phyloP scores from a whole-genome alignment of 2,329 filamentous ascomycete species.

The Helicocarpus griseus region DNA sequence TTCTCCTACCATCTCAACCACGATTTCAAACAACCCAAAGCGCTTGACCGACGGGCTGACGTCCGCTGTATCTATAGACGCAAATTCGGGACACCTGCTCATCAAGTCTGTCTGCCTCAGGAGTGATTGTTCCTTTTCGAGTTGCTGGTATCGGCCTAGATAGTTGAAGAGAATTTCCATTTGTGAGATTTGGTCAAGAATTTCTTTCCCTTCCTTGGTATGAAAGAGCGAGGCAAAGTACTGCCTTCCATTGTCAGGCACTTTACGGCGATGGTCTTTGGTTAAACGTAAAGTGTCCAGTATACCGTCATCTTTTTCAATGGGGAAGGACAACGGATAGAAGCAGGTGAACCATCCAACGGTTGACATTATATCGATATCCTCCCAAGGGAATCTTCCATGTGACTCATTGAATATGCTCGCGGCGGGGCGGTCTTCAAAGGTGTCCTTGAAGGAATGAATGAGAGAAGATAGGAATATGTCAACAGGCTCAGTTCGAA shows the following conservation, averaged over 20 bases:
- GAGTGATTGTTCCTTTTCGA: constrained; percentile 35
- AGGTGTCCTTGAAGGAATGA: constrained; percentile 36
- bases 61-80: constrained; percentile 34
- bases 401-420: constrained; percentile 42
- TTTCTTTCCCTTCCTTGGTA: constrained; percentile 21
- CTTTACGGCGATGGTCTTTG: constrained; percentile 29
- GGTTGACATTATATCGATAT: constrained; percentile 40
- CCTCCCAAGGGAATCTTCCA: constrained; percentile 38
- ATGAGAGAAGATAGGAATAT: constrained; percentile 29
- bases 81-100: constrained; percentile 32
- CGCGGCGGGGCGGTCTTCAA: constrained; percentile 31
- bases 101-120: constrained; percentile 34
- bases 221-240: constrained; percentile 28
- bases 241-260: constrained; percentile 29
- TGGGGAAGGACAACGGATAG: constrained; percentile 33
- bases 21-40: constrained; percentile 44
- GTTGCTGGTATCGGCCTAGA: constrained; percentile 31
- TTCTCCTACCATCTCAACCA: constrained; percentile 39
- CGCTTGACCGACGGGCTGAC: constrained; percentile 36
- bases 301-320: constrained; percentile 18
- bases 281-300: constrained; percentile 26
- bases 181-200: constrained; percentile 29
- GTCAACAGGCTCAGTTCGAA: constrained; percentile 29
- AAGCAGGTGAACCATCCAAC: constrained; percentile 45
- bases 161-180: constrained; percentile 37